phyloP scores from a whole-genome alignment of 495 filamentous ascomycete species.

The Venustampulla echinocandica region DNA sequence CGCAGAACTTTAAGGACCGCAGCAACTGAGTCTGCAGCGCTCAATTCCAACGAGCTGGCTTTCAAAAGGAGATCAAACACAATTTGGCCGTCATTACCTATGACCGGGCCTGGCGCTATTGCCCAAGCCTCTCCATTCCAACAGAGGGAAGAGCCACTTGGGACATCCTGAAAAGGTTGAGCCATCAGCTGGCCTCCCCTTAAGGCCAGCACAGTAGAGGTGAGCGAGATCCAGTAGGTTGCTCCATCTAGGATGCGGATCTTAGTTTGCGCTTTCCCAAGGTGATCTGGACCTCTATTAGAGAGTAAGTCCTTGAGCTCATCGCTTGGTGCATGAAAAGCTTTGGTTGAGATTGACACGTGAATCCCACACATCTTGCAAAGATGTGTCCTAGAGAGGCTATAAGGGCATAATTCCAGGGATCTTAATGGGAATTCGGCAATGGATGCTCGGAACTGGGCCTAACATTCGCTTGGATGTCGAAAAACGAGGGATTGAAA shows the following conservation, averaged over 20 bases:
- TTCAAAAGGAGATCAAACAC: conserved; percentile 58
- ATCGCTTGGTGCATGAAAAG: conserved; percentile 8
- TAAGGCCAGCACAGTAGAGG: conserved; percentile 79
- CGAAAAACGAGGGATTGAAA: too few relatives aligned
- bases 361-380: conserved; percentile 24
- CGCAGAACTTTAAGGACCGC: conserved; percentile 46
- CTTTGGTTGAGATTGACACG: conserved; percentile 15
- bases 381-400: background rate
- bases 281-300: conserved; percentile 42
- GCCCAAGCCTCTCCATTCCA: conserved; percentile 99
- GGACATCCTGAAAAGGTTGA: conserved; percentile 62
- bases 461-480: too few relatives aligned
- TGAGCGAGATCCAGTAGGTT: conserved; percentile 48
- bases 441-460: too few relatives aligned
- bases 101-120: conserved; percentile 44
- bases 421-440: too few relatives aligned
- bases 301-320: conserved; percentile 19
- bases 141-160: conserved; percentile 67
- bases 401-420: background rate
- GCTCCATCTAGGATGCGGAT: conserved; percentile 17
- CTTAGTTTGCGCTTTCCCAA: conserved; percentile 31
- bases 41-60: conserved; percentile 27
- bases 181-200: conserved; percentile 60
- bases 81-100: conserved; percentile 67
- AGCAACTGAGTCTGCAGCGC: conserved; percentile 20